These are phyloP conservation scores for Microsporum ferrugineum DNA, from an alignment of 2,329 filamentous ascomycete species.

Conservation along the genomic window DNA sequence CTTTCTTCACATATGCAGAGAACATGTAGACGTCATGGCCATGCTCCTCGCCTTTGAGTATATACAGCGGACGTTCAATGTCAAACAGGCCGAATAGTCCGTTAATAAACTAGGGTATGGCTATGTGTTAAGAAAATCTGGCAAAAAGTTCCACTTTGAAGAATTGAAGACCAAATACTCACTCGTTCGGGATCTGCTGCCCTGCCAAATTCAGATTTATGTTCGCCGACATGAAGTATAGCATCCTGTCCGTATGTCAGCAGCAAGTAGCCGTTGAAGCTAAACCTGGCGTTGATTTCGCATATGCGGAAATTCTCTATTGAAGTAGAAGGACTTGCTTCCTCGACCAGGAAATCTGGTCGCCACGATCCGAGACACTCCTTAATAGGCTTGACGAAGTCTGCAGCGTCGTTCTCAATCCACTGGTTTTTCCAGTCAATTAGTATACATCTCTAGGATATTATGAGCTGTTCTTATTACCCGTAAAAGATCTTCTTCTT, in stretches of 20 bases:
- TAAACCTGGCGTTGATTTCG: conserved; percentile 16
- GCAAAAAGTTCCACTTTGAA: background rate
- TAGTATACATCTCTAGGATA: background rate
- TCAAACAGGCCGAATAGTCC: too few relatives aligned
- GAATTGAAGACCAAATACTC: background rate
- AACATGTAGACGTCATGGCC: too few relatives aligned
- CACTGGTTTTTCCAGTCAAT: conserved; percentile 1
- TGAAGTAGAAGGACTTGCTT: background rate
- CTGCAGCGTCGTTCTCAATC: conserved; percentile 5
- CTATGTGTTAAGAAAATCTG: conserved; percentile 15
- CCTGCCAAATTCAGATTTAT: background rate
- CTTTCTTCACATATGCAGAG: too few relatives aligned
- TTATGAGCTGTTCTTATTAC: conserved; percentile 8
- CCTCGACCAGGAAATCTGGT: conserved; percentile 15
- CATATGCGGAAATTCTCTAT: conserved; percentile 13
- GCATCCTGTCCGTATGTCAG: conserved; percentile 1
- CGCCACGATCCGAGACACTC: conserved; percentile 15
- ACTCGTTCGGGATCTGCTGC: conserved; percentile 9
- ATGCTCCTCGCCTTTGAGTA: too few relatives aligned
- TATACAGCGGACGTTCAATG: too few relatives aligned
- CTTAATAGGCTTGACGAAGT: conserved; percentile 8
- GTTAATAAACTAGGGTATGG: too few relatives aligned
- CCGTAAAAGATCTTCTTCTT: conserved; percentile 19
- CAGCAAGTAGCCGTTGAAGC: conserved; percentile 9
- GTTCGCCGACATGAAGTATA: background rate